Conservation (phyloP, 1,284 basidiomycete genomes). For the Prillingera fragicola region DNA sequence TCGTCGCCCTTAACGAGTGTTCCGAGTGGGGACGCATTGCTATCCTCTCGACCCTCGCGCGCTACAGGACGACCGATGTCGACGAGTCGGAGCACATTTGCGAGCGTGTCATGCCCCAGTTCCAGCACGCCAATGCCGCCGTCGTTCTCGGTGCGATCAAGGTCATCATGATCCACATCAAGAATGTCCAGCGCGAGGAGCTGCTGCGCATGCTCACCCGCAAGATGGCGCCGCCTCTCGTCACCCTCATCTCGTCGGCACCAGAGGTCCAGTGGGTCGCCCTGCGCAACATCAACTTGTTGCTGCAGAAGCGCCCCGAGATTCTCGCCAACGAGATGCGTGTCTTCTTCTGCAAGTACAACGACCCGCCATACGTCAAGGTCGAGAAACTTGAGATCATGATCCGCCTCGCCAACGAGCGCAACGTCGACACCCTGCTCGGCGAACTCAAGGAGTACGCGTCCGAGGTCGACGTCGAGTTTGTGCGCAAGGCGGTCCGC, state of each 20-base stretch:
- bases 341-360: slow-evolving; percentile 99
- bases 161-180: slow-evolving; percentile 96
- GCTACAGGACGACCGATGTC: slow-evolving; percentile 76
- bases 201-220: slow-evolving; percentile 79
- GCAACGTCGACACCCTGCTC: slow-evolving; percentile 85
- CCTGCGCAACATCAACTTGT: slow-evolving; percentile 89
- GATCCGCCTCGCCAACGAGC: slow-evolving; percentile 85
- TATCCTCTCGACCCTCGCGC: slow-evolving; percentile 76
- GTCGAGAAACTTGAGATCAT: slow-evolving; percentile 98
- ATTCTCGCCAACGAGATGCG: slow-evolving; percentile 96
- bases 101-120: slow-evolving; percentile 95
- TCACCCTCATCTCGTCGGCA: slow-evolving; percentile 88
- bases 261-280: slow-evolving; percentile 99
- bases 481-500: slow-evolving; percentile 93
- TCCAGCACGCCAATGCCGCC: slow-evolving; percentile 92
- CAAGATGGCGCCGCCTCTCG: slow-evolving; percentile 97
- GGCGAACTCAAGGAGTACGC: slow-evolving; percentile 98
- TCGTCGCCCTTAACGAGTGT: slow-evolving; percentile 95
- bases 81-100: slow-evolving; percentile 98
- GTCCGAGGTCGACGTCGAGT: slow-evolving; percentile 96
- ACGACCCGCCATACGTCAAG: slow-evolving; percentile 98
- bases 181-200: slow-evolving; percentile 73
- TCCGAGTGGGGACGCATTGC: slow-evolving; percentile 98
- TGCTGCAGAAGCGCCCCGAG: slow-evolving; percentile 87
- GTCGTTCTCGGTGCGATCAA: slow-evolving; percentile 94